A percentile compares a stretch with the other conserved stretches of the same genome.
These are phyloP conservation scores for Gelatoporia subvermispora DNA, from an alignment of 768 basidiomycete species.

Conservation along the genomic window DNA sequence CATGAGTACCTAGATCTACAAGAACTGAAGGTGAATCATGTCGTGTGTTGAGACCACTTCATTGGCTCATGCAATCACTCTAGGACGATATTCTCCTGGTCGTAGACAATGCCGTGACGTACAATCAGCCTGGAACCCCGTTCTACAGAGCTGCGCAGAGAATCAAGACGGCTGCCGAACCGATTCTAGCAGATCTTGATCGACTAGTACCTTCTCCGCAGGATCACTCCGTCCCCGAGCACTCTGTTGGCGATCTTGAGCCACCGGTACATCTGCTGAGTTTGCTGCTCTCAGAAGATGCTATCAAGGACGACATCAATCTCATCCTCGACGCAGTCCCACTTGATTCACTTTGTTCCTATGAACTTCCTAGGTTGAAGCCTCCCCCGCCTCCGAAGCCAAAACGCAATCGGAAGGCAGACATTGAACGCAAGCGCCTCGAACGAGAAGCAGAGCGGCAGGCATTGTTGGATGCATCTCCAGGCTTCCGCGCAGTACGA, in stretches of 20 bases:
- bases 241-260: constrained; percentile 65
- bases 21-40: constrained; percentile 56
- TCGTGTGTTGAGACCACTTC: not conserved
- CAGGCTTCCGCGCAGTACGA: constrained; percentile 46
- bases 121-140: constrained; percentile 72
- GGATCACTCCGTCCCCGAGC: not conserved
- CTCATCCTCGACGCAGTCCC: constrained; percentile 55
- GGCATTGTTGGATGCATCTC: constrained; percentile 32
- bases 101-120: constrained; percentile 77
- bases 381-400: constrained; percentile 55
- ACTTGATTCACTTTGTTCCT: constrained; percentile 61
- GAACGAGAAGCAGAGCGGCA: constrained; percentile 17
- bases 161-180: constrained; percentile 43
- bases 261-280: constrained; percentile 54
- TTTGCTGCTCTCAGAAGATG: constrained; percentile 48
- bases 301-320: constrained; percentile 48
- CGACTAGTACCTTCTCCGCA: constrained; percentile 1
- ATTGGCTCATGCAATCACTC: not conserved
- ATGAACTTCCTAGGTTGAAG: constrained; percentile 58
- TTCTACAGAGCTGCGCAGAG: constrained; percentile 67
- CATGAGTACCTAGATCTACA: constrained; percentile 79
- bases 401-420: constrained; percentile 24
- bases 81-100: constrained; percentile 84
- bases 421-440: constrained; percentile 20
- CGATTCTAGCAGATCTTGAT: constrained; percentile 42